Conservation (phyloP, 2,329 filamentous ascomycete species). For the Aspergillus unguis region DNA sequence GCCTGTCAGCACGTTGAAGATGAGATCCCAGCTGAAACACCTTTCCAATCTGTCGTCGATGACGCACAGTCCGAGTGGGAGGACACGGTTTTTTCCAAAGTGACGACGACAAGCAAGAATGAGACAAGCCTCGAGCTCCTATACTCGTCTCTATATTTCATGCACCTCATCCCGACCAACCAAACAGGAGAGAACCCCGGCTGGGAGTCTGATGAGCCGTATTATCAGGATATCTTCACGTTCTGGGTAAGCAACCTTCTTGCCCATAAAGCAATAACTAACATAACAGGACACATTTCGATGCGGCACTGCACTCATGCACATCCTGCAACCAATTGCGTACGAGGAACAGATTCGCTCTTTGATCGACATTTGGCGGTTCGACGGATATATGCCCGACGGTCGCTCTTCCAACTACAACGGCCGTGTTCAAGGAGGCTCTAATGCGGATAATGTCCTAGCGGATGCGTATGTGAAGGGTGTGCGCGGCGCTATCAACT, state of each 20-base stretch:
- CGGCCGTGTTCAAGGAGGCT: slow-evolving; percentile 66
- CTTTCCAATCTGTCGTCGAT: slow-evolving; percentile 45
- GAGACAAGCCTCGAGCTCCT: slow-evolving; percentile 56
- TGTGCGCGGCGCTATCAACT: slow-evolving; percentile 58
- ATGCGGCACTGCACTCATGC: slow-evolving; percentile 62
- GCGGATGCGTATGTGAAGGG: slow-evolving; percentile 71
- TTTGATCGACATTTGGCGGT: slow-evolving; percentile 64
- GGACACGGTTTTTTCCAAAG: slow-evolving; percentile 58
- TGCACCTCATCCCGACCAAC: slow-evolving; percentile 67
- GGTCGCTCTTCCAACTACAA: slow-evolving; percentile 67
- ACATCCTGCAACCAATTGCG: slow-evolving; percentile 60
- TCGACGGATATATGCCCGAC: slow-evolving; percentile 64
- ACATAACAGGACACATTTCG: slow-evolving; percentile 54
- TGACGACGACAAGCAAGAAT: slow-evolving; percentile 59
- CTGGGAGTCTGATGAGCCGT: slow-evolving; percentile 64
- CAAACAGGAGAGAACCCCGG: slow-evolving; percentile 67
- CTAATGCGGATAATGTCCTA: slow-evolving; percentile 68
- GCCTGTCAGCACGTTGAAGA: slow-evolving; percentile 58
- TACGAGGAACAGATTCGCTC: slow-evolving; percentile 66
- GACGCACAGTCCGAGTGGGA: slow-evolving; percentile 58
- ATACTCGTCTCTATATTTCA: slow-evolving; percentile 67
- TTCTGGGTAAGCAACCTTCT: slow-evolving; percentile 52
- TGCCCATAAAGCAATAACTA: not conserved
- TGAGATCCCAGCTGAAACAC: slow-evolving; percentile 52
- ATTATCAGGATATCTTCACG: slow-evolving; percentile 70